Conservation (phyloP, 1,284 basidiomycete genomes). For the Anthracocystis setariae region DNA sequence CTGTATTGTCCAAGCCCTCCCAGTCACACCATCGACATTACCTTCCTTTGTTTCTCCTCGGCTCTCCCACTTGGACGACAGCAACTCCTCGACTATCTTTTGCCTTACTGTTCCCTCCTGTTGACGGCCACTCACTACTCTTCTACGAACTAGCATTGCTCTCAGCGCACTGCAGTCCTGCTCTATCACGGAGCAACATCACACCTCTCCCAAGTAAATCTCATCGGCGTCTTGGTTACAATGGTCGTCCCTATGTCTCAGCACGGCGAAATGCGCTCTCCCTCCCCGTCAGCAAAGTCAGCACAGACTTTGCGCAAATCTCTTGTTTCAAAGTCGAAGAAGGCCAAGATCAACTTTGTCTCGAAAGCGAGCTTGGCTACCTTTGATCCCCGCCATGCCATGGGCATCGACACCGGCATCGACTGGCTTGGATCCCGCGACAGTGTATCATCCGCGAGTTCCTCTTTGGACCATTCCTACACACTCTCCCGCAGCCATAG, state of each 20-base stretch:
- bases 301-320: slow-evolving; percentile 10
- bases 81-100: no score
- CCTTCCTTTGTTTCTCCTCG: not conserved
- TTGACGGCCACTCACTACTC: no score
- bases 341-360: slow-evolving; percentile 61
- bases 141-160: no score
- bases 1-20: not conserved
- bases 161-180: no score
- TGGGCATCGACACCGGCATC: slow-evolving; percentile 57
- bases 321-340: slow-evolving; percentile 30
- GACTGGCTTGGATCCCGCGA: slow-evolving; percentile 32
- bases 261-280: slow-evolving; percentile 31
- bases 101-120: no score
- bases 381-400: slow-evolving; percentile 61
- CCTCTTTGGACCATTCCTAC: slow-evolving; percentile 28
- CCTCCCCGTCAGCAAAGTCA: slow-evolving; percentile 11
- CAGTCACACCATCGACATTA: not conserved
- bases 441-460: slow-evolving; percentile 8
- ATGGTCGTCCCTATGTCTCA: slow-evolving; percentile 44
- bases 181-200: no score
- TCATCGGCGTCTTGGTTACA: not conserved
- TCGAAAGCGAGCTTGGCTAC: slow-evolving; percentile 62
- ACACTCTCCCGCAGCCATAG: slow-evolving; percentile 9
- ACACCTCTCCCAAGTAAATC: no score
- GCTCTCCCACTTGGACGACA: no score